Conservation (phyloP, 2,329 filamentous ascomycete species). For the Aspergillus sp. region DNA sequence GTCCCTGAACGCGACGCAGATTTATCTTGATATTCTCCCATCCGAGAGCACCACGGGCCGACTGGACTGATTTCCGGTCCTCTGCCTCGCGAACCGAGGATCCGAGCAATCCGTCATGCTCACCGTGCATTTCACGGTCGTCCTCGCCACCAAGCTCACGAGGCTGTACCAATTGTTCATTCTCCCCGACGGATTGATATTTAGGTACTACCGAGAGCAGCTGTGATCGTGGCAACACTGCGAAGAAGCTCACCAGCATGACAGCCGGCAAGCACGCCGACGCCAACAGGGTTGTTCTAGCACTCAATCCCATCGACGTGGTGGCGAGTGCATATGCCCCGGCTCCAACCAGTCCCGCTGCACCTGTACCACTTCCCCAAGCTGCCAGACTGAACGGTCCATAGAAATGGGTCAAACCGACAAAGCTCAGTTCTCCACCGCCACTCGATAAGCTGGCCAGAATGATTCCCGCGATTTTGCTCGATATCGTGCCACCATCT, state of each 20-base stretch:
- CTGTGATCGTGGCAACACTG: constrained; percentile 66
- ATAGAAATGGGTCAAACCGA: constrained; percentile 90
- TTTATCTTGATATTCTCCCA: constrained; percentile 44
- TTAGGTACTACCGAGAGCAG: constrained; percentile 45
- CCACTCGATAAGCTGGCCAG: constrained; percentile 82
- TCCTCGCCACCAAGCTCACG: constrained; percentile 20
- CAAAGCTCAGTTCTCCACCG: constrained; percentile 82
- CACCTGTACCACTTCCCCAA: constrained; percentile 90
- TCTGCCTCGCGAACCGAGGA: constrained; percentile 11
- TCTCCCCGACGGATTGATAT: constrained; percentile 52
- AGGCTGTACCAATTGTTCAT: constrained; percentile 35
- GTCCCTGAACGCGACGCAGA: constrained; percentile 60
- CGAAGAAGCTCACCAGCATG: constrained; percentile 82
- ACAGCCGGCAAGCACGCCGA: constrained; percentile 74
- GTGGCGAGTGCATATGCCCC: constrained; percentile 84
- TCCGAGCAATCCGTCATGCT: constrained; percentile 27
- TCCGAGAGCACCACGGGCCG: constrained; percentile 8
- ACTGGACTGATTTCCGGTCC: constrained; percentile 14
- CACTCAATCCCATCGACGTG: constrained; percentile 69
- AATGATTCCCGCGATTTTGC: constrained; percentile 77
- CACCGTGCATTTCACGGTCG: constrained; percentile 14
- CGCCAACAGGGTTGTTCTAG: constrained; percentile 68
- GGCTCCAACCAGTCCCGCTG: constrained; percentile 79
- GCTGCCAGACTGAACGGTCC: constrained; percentile 79
- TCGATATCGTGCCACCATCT: constrained; percentile 57